These are phyloP conservation scores for Rhizopogon vinicolor DNA, from an alignment of 768 basidiomycete species.

Conservation along the genomic window DNA sequence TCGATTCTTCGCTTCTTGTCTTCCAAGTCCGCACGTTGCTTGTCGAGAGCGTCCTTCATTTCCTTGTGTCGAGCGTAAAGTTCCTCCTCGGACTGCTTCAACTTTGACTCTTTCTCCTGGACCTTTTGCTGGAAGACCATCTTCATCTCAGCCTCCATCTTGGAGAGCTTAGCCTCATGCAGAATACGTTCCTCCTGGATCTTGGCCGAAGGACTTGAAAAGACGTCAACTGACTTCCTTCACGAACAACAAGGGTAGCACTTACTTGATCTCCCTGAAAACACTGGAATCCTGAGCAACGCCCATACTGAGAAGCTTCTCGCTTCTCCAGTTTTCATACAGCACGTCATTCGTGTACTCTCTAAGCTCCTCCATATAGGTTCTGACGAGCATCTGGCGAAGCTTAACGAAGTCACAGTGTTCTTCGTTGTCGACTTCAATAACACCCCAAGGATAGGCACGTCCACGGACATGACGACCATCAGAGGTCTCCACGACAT, in stretches of 20 bases:
- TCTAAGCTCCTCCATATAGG: slow-evolving; percentile 98
- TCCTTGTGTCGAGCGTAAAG: slow-evolving; percentile 97
- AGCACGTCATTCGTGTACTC: slow-evolving; percentile 95
- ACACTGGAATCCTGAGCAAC: slow-evolving; percentile 96
- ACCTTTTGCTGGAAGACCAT: slow-evolving; percentile 99
- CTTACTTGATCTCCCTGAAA: slow-evolving; percentile 99
- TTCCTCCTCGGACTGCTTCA: slow-evolving; percentile 99
- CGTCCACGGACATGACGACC: slow-evolving; percentile 94
- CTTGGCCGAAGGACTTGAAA: slow-evolving; percentile 83
- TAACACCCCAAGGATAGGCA: slow-evolving; percentile 96
- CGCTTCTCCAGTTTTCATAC: slow-evolving; percentile 98
- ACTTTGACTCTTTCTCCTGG: slow-evolving; percentile 97
- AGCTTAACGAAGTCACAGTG: slow-evolving; percentile 99
- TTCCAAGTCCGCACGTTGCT: slow-evolving; percentile 92
- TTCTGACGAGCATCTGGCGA: slow-evolving; percentile 97
- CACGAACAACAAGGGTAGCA: slow-evolving; percentile 9
- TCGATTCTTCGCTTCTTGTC: slow-evolving; percentile 98
- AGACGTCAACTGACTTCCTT: slow-evolving; percentile 10
- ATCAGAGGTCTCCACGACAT: slow-evolving; percentile 74
- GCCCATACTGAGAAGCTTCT: slow-evolving; percentile 96
- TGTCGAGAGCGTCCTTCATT: slow-evolving; percentile 99
- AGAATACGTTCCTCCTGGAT: slow-evolving; percentile 93
- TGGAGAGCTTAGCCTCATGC: slow-evolving; percentile 96
- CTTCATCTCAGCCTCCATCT: slow-evolving; percentile 99
- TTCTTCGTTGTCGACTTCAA: slow-evolving; percentile 98